A percentile compares a stretch with the other conserved stretches of the same genome.
These are phyloP conservation scores for Botrytis medusae DNA, from an alignment of 2,329 filamentous ascomycete species.

Conservation along the genomic window DNA sequence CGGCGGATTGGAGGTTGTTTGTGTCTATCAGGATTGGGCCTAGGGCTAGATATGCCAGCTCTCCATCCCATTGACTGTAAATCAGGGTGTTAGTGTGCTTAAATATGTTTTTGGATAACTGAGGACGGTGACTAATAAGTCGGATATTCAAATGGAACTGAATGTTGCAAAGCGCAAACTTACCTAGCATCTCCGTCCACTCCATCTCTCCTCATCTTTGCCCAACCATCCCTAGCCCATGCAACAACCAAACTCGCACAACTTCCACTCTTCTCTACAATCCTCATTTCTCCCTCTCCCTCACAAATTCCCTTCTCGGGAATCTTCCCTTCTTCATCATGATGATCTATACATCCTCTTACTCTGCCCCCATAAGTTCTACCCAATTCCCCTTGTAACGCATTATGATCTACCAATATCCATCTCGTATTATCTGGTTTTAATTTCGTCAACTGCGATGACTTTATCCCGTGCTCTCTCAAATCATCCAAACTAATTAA, in stretches of 20 bases:
- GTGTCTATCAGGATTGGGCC: slow-evolving; percentile 76
- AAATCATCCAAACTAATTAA: slow-evolving; percentile 66
- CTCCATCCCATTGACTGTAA: slow-evolving; percentile 46
- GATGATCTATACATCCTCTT: slow-evolving; percentile 73
- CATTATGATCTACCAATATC: slow-evolving; percentile 81
- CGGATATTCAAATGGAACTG: neutral
- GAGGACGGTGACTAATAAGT: neutral
- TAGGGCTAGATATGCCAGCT: slow-evolving; percentile 66
- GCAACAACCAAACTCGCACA: slow-evolving; percentile 70
- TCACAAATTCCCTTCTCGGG: slow-evolving; percentile 45
- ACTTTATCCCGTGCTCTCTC: slow-evolving; percentile 49
- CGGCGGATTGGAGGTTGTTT: slow-evolving; percentile 57
- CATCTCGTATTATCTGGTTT: slow-evolving; percentile 56
- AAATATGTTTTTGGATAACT: too few species aligned
- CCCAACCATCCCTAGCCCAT: slow-evolving; percentile 59
- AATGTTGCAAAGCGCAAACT: neutral
- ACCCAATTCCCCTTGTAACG: slow-evolving; percentile 61
- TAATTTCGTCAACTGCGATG: slow-evolving; percentile 37
- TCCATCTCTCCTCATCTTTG: slow-evolving; percentile 46
- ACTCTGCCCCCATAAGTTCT: slow-evolving; percentile 53
- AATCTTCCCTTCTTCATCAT: slow-evolving; percentile 67
- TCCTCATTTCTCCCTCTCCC: slow-evolving; percentile 51
- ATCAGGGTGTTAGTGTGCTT: neutral
- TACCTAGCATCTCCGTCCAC: neutral
- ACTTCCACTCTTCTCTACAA: slow-evolving; percentile 68